A percentile compares a stretch with the other conserved stretches of the same genome.
Conservation (phyloP, 371 early-diverging fungal species). For the Syncephalastrum sp. region DNA sequence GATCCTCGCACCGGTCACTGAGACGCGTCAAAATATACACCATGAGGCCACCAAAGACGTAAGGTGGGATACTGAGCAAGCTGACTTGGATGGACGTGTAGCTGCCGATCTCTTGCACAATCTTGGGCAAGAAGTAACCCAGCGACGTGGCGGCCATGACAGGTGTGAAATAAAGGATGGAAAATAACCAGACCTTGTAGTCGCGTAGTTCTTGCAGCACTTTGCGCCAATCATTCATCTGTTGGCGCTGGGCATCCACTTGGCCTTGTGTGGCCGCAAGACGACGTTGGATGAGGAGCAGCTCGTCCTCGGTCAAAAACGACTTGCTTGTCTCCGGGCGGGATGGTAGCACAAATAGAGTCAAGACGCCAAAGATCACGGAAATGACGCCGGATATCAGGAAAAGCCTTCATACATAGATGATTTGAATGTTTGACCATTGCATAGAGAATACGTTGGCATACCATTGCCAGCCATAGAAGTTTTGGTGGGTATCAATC, state of each 20-base stretch:
- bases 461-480: constrained; percentile 53
- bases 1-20: constrained; percentile 32
- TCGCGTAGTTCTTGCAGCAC: constrained; percentile 29
- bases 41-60: constrained; percentile 45
- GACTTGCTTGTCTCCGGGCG: constrained; percentile 40
- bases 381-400: constrained; percentile 39
- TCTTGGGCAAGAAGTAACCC: constrained; percentile 48
- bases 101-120: constrained; percentile 44
- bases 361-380: constrained; percentile 38
- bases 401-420: constrained; percentile 26
- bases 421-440: not conserved
- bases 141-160: constrained; percentile 55
- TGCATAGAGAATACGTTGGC: not conserved
- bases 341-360: constrained; percentile 40
- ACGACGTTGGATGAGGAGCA: constrained; percentile 20
- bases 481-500: constrained; percentile 39
- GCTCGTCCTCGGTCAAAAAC: constrained; percentile 41
- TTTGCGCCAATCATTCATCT: constrained; percentile 19
- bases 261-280: constrained; percentile 6
- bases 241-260: constrained; percentile 7
- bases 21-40: constrained; percentile 36
- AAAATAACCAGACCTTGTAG: constrained; percentile 46
- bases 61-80: constrained; percentile 49
- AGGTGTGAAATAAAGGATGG: constrained; percentile 44
- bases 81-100: constrained; percentile 48